Base-by-base conservation (phyloP, 2,329 filamentous ascomycete genomes). In the Pseudocercospora musae region DNA sequence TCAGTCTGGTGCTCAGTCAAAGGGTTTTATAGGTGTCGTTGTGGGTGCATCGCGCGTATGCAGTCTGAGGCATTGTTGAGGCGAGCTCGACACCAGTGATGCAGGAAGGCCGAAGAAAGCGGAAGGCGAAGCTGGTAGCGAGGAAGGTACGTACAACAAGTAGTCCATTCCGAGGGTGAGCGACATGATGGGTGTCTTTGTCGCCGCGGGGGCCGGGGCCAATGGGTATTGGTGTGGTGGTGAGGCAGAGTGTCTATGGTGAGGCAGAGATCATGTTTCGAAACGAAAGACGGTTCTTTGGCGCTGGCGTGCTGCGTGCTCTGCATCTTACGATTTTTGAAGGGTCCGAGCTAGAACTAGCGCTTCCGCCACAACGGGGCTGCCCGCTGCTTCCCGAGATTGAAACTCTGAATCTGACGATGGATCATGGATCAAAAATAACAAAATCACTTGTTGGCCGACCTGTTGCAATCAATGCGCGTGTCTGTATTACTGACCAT, bases 131-230 rank as follows among this genome's bases (percentile, higher is more conserved):
- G 33, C 33, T n/a, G 33, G 13, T 11, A 37, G 48, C 29, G 48
- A 52, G 23, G 48, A 9, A 20, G 27, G 52, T 33, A 57, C 62
- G 59, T 42, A 65, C 69, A 64, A 64, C 69, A 71, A 63, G 61
- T 67, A 71, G 62, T 71, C 69, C 69, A 71, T 71, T 48, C 66
- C 65, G 40, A 67, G 60, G 2, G 66, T 67, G 56, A 69, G 59
- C 59, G 69, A 62, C 68, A 71, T 70, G 56, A 31, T 65, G 59
- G 25, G 33, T 29, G 54, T 18, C 8, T 18, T 23, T 27, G 27
- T 46, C 23, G 46, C 8, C 15, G 18, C 44, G n/a, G n/a, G n/a
- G n/a, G n/a, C 15, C 25, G n/a, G 18, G 42, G 20, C 37, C 10
- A 52, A 27, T 25, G 33, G 23, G 8, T 27, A 18, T 42, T 48